Base-by-base conservation (phyloP, 2,329 filamentous ascomycete species). In the Aquanectria penicillioides region DNA sequence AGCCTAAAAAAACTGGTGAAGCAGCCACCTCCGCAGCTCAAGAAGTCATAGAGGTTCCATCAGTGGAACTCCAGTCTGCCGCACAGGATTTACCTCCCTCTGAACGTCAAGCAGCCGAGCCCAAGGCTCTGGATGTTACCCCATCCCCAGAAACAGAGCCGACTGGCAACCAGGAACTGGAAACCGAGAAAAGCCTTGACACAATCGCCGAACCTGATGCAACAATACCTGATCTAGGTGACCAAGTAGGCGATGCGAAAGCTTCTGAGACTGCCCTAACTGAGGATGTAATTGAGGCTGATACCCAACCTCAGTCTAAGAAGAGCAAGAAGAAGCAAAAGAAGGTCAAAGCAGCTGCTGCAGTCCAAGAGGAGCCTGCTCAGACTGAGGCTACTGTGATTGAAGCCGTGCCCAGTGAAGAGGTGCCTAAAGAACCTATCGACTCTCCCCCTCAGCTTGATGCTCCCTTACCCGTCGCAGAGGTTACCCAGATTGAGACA, bases 261-360 rank as follows among this genome's bases (percentile, higher is more conserved):
- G 28, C 59, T 31, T 12, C 31, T 23, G 33, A 56, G 26, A 5
- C 29, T 13, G 36, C 29, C 25, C 10, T 20, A 26, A 3, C 29
- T 8, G 51, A 68, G 41, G 44, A 67, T 43, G 43, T 62, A 61
- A 50, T 57, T 33, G 28, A 69, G 56, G 37, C 34, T 11, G 59
- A 62, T 20, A 28, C 44, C 6, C 51, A 52, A 15, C 41, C 62
- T 31, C 62, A 49, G 15, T 49, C 60, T 3, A 66, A 69, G 44
- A 57, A 59, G 55, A 65, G 51, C 43, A 70, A 68, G 55, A 70
- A 69, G 55, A 68, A 64, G 48, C 69, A 69, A 58, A 71, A 68
- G 54, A 68, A 71, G 59, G 63, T 34, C 37, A 69, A 65, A 31
- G 13, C 48, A 15, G 59, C 58, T 17, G 57, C 62, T 18, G 15